A percentile compares a stretch with the other conserved stretches of the same genome.
Evolutionary conservation across 306 rosid species (phyloP).

Genomic region (Ormosia emarginata): DNA sequence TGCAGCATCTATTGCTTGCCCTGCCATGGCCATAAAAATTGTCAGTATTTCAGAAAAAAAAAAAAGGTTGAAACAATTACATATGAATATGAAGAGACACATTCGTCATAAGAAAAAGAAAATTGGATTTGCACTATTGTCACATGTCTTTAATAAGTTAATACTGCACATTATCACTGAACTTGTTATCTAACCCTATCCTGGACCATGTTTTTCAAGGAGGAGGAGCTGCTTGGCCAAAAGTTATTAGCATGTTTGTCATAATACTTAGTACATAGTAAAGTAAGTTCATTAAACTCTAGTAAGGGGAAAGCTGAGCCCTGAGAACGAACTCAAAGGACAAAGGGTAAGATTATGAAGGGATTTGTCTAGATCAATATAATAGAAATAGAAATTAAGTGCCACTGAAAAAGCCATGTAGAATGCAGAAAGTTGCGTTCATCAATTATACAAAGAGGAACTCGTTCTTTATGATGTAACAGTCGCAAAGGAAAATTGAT

Average conservation of each 20-base stretch:
- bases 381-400: background rate
- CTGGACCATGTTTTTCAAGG: background rate
- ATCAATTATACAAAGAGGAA: background rate
- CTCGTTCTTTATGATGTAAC: background rate
- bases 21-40: constrained; percentile 42
- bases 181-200: background rate
- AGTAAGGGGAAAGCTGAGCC: background rate
- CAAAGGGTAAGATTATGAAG: background rate
- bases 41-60: constrained; percentile 31
- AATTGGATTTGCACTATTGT: background rate
- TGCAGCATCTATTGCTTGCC: constrained; percentile 49
- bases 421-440: background rate
- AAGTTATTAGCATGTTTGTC: constrained; percentile 8
- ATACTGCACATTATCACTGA: background rate
- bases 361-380: background rate
- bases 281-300: background rate
- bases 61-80: constrained; percentile 13
- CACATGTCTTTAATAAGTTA: background rate
- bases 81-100: background rate
- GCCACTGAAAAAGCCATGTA: background rate
- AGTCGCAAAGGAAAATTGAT: background rate
- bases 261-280: background rate
- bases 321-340: background rate
- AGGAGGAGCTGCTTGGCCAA: constrained; percentile 3
- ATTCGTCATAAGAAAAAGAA: background rate